Evolutionary conservation across 208 protist genomes (phyloP).

Genomic region (Leishmania mexicana): DNA sequence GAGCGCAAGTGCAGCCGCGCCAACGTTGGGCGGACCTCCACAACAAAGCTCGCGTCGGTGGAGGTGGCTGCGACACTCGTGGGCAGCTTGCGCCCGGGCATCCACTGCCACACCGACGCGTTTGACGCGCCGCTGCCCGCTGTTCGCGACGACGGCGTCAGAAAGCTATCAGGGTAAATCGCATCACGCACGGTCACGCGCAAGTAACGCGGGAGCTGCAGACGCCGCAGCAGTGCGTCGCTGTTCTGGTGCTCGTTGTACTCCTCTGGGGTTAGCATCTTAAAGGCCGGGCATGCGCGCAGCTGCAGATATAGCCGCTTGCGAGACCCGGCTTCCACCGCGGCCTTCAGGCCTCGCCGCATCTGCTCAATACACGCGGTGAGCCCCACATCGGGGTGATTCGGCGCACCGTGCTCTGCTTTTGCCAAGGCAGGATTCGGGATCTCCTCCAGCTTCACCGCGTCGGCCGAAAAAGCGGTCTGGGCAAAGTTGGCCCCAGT

Average conservation of each 20-base stretch:
- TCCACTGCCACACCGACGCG: slow-evolving; percentile 1
- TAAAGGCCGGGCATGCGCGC: slow-evolving; percentile 63
- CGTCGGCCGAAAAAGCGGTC: slow-evolving; percentile 27
- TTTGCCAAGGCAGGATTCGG: slow-evolving; percentile 48
- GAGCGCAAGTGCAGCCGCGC: slow-evolving; percentile 77
- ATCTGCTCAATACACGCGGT: slow-evolving; percentile 61
- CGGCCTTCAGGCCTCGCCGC: slow-evolving; percentile 42
- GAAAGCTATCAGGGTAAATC: slow-evolving; percentile 68
- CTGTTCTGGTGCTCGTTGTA: slow-evolving; percentile 88
- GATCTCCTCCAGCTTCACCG: slow-evolving; percentile 72
- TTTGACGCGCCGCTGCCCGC: not conserved
- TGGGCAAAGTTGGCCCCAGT: slow-evolving; percentile 49
- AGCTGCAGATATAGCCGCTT: slow-evolving; percentile 78
- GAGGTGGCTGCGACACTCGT: slow-evolving; percentile 5
- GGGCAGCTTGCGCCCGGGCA: not conserved
- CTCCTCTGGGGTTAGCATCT: slow-evolving; percentile 75
- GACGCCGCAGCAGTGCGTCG: slow-evolving; percentile 49
- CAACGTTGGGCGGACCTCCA: slow-evolving; percentile 78
- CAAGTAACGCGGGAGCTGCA: slow-evolving; percentile 72
- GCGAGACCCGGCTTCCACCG: slow-evolving; percentile 34
- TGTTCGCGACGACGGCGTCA: slow-evolving; percentile 4
- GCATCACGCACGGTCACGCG: slow-evolving; percentile 62
- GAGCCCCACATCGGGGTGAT: slow-evolving; percentile 53
- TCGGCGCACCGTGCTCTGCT: not conserved
- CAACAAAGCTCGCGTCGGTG: slow-evolving; percentile 56